Conservation (phyloP, 345 rosid species). For the Salix viminalis region DNA sequence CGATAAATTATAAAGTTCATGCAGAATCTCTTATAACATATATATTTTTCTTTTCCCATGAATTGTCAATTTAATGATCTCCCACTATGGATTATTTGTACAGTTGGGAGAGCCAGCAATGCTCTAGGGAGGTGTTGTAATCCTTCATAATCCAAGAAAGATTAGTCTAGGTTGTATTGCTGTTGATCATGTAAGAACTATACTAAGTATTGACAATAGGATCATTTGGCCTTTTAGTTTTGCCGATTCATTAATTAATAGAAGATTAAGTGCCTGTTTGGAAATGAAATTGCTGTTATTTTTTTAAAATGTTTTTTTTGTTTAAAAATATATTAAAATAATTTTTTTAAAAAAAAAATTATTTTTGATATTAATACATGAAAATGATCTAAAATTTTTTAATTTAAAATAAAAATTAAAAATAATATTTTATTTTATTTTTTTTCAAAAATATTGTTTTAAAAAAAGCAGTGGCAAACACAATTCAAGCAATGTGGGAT, state of each 20-base stretch:
- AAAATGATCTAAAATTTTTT: too few relatives aligned
- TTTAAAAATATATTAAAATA: too few relatives aligned
- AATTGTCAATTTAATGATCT: conserved; percentile 16
- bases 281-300: too few relatives aligned
- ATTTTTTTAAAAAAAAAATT: too few relatives aligned
- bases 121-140: conserved; percentile 2
- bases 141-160: background rate
- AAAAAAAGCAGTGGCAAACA: too few relatives aligned
- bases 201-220: background rate
- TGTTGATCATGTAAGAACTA: conserved; percentile 16
- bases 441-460: too few relatives aligned
- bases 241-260: background rate
- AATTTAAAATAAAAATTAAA: too few relatives aligned
- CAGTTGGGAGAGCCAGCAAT: conserved; percentile 22
- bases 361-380: too few relatives aligned
- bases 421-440: too few relatives aligned
- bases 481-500: background rate
- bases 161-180: background rate
- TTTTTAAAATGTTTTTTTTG: too few relatives aligned
- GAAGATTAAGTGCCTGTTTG: background rate
- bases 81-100: conserved; percentile 29
- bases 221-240: background rate
- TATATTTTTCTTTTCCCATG: background rate
- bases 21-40: background rate
- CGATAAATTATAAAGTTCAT: background rate